phyloP scores from a whole-genome alignment of 176 grass and related monocot genomes.

The Oryza glaberrima region DNA sequence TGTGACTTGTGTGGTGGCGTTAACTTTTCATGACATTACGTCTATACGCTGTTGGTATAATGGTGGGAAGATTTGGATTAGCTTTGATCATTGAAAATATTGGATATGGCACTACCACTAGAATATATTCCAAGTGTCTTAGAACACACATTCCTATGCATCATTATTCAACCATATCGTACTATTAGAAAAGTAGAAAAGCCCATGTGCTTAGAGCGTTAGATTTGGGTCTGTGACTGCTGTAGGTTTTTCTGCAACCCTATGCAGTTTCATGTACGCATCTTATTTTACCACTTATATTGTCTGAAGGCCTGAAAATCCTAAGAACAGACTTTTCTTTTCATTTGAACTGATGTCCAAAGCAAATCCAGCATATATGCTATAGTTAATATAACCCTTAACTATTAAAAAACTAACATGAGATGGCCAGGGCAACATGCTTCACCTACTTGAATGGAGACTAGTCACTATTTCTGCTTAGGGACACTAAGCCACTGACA shows the following conservation, averaged over 20 bases:
- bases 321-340: not conserved
- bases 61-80: not conserved
- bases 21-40: not conserved
- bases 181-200: not conserved
- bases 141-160: not conserved
- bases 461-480: not conserved
- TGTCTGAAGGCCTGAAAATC: not conserved
- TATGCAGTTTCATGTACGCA: not conserved
- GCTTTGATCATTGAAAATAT: not conserved
- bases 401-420: not conserved
- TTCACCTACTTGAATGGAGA: not conserved
- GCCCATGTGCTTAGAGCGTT: not conserved
- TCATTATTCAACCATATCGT: constrained; percentile 9
- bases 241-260: not conserved
- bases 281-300: not conserved
- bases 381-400: not conserved
- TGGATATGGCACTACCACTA: not conserved
- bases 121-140: constrained; percentile 1
- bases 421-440: not conserved
- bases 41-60: not conserved
- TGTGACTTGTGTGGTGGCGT: not conserved
- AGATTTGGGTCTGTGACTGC: not conserved
- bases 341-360: too few relatives aligned
- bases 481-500: not conserved
- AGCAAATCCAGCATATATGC: not conserved